phyloP scores from a whole-genome alignment of 495 filamentous ascomycete species.

The Aspergillus conjunctus region DNA sequence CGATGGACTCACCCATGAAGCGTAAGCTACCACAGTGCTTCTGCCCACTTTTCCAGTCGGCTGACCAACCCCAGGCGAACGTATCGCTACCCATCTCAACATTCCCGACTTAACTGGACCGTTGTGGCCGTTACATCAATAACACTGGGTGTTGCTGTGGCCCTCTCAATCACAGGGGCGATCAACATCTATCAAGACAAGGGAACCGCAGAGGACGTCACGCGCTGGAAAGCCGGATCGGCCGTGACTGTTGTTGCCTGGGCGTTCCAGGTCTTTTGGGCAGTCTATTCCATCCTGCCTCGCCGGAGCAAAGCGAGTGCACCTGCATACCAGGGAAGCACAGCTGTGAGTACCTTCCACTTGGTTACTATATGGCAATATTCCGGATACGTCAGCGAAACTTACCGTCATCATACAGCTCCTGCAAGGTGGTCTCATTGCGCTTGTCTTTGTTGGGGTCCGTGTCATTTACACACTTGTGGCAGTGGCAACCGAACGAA shows the following conservation, averaged over 20 bases:
- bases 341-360: background rate
- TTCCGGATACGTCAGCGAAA: background rate
- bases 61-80: slow-evolving; percentile 7
- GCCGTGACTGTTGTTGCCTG: slow-evolving; percentile 36
- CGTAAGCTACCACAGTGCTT: slow-evolving; percentile 30
- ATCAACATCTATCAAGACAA: slow-evolving; percentile 19
- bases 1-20: slow-evolving; percentile 42
- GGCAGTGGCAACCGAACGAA: slow-evolving; percentile 16
- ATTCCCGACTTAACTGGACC: slow-evolving; percentile 31
- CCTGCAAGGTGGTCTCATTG: slow-evolving; percentile 9
- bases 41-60: background rate
- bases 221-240: slow-evolving; percentile 36
- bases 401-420: slow-evolving; percentile 8
- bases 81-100: slow-evolving; percentile 27
- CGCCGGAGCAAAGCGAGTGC: slow-evolving; percentile 7
- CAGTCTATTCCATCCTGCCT: slow-evolving; percentile 25
- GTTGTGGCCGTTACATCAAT: slow-evolving; percentile 23
- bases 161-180: slow-evolving; percentile 11
- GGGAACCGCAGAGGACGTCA: slow-evolving; percentile 1
- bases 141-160: slow-evolving; percentile 21
- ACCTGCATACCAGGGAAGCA: slow-evolving; percentile 21
- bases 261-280: slow-evolving; percentile 30
- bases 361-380: background rate
- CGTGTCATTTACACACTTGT: slow-evolving; percentile 22
- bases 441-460: slow-evolving; percentile 18